phyloP scores from a whole-genome alignment of 140 eudicot genomes.

The Erigeron philadelphicus region DNA sequence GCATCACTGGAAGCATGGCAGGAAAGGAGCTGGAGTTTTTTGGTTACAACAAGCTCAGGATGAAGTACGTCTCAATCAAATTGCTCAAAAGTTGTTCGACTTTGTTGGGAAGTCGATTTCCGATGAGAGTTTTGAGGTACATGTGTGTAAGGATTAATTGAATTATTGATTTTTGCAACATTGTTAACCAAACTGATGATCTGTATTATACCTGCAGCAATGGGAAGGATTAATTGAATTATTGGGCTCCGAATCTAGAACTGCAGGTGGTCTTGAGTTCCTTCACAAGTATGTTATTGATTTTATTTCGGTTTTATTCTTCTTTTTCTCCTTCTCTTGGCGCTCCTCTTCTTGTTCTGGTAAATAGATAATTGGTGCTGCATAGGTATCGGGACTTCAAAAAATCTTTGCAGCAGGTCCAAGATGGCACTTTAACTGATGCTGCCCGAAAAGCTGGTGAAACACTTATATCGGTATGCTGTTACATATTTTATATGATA shows the following conservation, averaged over 20 bases:
- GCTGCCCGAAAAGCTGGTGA: slow-evolving; percentile 79
- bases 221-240: slow-evolving; percentile 97
- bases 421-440: slow-evolving; percentile 46
- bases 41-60: slow-evolving; percentile 98
- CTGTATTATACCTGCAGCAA: slow-evolving; percentile 47
- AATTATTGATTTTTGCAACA: neutral
- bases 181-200: neutral
- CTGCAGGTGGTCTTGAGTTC: slow-evolving; percentile 93
- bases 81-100: slow-evolving; percentile 79
- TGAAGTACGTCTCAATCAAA: slow-evolving; percentile 70
- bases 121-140: slow-evolving; percentile 86
- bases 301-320: neutral
- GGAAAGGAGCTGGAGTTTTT: slow-evolving; percentile 86
- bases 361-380: slow-evolving; percentile 11
- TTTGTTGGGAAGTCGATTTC: slow-evolving; percentile 92
- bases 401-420: slow-evolving; percentile 74
- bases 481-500: neutral
- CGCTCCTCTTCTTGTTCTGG: neutral
- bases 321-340: neutral
- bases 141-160: neutral
- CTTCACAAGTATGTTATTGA: slow-evolving; percentile 59
- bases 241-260: slow-evolving; percentile 69
- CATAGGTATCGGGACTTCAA: slow-evolving; percentile 85
- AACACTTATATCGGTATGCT: slow-evolving; percentile 59
- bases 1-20: slow-evolving; percentile 96